Evolutionary conservation across 2,329 filamentous ascomycete species (phyloP).

Genomic region (Hortaea sp.): DNA sequence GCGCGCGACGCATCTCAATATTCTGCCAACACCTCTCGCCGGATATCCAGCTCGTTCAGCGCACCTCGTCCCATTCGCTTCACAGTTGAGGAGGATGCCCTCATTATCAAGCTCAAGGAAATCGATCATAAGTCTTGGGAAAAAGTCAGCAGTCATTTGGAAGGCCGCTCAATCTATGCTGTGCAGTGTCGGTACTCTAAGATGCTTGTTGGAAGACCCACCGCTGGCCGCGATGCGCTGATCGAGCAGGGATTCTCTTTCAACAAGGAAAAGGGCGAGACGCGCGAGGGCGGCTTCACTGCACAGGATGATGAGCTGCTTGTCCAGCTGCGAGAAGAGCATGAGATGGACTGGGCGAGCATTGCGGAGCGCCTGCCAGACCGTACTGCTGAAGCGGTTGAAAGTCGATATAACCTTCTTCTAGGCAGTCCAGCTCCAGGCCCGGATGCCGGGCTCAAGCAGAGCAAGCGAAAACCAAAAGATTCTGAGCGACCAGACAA

Average conservation of each 20-base stretch:
- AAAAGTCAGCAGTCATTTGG: conserved; percentile 25
- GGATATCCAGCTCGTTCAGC: neutral
- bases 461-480: neutral
- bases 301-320: conserved; percentile 27
- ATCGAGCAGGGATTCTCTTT: conserved; percentile 8
- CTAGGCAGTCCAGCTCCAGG: neutral
- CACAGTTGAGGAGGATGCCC: conserved; percentile 12
- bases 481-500: neutral
- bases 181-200: conserved; percentile 11
- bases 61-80: neutral
- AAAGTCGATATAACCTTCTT: conserved; percentile 10
- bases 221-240: conserved; percentile 4
- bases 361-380: conserved; percentile 10
- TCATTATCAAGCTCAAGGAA: conserved; percentile 33
- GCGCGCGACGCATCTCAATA: conserved; percentile 2
- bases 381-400: conserved; percentile 6
- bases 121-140: conserved; percentile 26
- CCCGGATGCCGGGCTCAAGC: neutral
- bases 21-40: conserved; percentile 11
- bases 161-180: conserved; percentile 15
- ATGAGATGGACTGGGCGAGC: conserved; percentile 19
- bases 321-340: conserved; percentile 20
- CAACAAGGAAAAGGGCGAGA: conserved; percentile 2
- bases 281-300: conserved; percentile 15
- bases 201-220: neutral